Percentiles rank a stretch among this genome's conserved stretches.
Conservation (phyloP, 352 stramenopile species). For the Albugo candida region DNA sequence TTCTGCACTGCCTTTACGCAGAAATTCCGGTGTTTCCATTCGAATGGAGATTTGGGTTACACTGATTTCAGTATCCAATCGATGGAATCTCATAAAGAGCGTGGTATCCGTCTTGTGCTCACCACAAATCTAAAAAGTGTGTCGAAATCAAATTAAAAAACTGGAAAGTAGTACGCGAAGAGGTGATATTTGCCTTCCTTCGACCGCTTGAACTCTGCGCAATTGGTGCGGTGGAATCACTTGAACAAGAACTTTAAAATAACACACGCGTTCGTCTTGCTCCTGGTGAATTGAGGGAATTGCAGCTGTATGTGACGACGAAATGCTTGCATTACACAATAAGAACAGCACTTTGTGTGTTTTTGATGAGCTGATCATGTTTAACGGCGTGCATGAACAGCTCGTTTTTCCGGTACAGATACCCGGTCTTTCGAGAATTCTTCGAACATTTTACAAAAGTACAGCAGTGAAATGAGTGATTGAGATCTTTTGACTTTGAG, state of each 20-base stretch:
- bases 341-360: slow-evolving; percentile 25
- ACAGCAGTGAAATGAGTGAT: no score
- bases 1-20: slow-evolving; percentile 83
- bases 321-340: slow-evolving; percentile 34
- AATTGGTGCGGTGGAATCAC: slow-evolving; percentile 27
- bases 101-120: not conserved
- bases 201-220: slow-evolving; percentile 24
- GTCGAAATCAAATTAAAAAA: slow-evolving; percentile 10
- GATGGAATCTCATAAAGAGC: not conserved
- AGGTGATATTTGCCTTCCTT: slow-evolving; percentile 69
- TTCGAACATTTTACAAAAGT: slow-evolving; percentile 15
- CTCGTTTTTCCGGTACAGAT: slow-evolving; percentile 43
- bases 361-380: slow-evolving; percentile 51
- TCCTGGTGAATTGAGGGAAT: slow-evolving; percentile 14
- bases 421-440: slow-evolving; percentile 16
- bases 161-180: slow-evolving; percentile 27
- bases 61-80: slow-evolving; percentile 36
- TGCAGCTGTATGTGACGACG: slow-evolving; percentile 23
- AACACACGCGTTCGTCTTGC: slow-evolving; percentile 34
- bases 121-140: not conserved
- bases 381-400: slow-evolving; percentile 45
- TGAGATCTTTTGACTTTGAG: no score
- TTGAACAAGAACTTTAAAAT: slow-evolving; percentile 61
- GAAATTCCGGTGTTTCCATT: slow-evolving; percentile 79
- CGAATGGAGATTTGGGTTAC: slow-evolving; percentile 80